These are phyloP conservation scores for Suillus cothurnatus DNA, from an alignment of 768 basidiomycete species.

Conservation along the genomic window DNA sequence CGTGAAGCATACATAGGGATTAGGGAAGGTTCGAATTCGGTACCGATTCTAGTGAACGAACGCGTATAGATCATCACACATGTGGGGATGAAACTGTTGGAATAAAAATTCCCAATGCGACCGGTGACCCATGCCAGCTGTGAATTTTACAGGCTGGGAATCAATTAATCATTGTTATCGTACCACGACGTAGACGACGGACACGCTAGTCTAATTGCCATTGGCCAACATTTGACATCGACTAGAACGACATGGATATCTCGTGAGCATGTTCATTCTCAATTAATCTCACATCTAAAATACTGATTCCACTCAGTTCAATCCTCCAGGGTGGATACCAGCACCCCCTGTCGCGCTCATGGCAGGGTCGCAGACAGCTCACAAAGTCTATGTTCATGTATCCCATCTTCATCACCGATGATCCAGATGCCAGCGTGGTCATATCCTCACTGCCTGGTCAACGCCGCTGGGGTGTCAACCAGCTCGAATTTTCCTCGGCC, in stretches of 20 bases:
- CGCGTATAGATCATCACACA: too few species aligned
- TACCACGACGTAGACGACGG: neutral
- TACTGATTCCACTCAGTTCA: slow-evolving; percentile 46
- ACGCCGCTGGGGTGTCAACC: slow-evolving; percentile 93
- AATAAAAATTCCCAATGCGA: neutral
- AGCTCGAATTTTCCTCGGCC: slow-evolving; percentile 85
- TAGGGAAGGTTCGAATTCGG: too few species aligned
- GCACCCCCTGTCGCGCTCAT: slow-evolving; percentile 88
- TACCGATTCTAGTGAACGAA: neutral
- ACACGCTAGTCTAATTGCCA: neutral
- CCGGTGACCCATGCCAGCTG: neutral
- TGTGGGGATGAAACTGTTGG: neutral
- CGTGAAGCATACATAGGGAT: neutral
- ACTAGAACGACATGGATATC: neutral
- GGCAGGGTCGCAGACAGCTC: slow-evolving; percentile 81
- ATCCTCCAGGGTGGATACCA: slow-evolving; percentile 94
- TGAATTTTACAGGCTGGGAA: neutral
- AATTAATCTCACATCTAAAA: neutral
- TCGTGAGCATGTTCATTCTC: neutral
- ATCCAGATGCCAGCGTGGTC: slow-evolving; percentile 79
- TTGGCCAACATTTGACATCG: neutral
- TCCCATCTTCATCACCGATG: slow-evolving; percentile 97
- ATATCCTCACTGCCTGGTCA: slow-evolving; percentile 85
- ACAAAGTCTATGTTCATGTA: slow-evolving; percentile 98
- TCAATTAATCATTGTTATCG: neutral